Percentiles rank a stretch among this genome's conserved stretches.
Conservation (phyloP, 495 filamentous ascomycete species). For the Podospora comata region DNA sequence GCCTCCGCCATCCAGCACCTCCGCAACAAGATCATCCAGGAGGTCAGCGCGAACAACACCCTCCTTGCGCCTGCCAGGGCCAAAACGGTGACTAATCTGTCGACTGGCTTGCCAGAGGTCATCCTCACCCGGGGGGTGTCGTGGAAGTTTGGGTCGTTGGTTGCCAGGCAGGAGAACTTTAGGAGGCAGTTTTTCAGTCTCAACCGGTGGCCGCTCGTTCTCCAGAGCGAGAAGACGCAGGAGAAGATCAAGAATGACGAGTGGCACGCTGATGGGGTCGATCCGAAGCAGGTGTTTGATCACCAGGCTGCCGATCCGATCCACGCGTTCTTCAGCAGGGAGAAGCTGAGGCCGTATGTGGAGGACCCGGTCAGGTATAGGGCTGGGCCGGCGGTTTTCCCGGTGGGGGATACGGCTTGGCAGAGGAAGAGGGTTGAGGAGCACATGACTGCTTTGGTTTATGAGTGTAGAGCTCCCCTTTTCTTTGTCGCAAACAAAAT, state of each 20-base stretch:
- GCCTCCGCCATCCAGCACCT: not conserved
- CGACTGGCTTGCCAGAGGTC: not conserved
- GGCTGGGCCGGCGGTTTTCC: slow-evolving; percentile 23
- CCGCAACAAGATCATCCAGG: slow-evolving; percentile 25
- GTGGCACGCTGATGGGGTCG: slow-evolving; percentile 13
- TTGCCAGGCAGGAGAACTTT: not conserved
- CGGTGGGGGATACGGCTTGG: slow-evolving; percentile 27
- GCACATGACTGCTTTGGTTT: slow-evolving; percentile 15
- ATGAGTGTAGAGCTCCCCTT: slow-evolving; percentile 16
- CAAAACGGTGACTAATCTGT: not conserved
- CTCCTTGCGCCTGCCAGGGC: slow-evolving; percentile 27
- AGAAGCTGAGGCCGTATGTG: slow-evolving; percentile 22
- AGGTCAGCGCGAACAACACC: slow-evolving; percentile 25
- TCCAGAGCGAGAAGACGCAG: slow-evolving; percentile 11
- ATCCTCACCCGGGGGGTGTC: slow-evolving; percentile 18
- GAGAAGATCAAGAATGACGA: not conserved
- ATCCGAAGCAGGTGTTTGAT: slow-evolving; percentile 21
- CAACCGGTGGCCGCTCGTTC: slow-evolving; percentile 28
- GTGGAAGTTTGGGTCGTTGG: slow-evolving; percentile 27
- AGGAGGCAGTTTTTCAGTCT: slow-evolving; percentile 23
- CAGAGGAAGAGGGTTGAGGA: slow-evolving; percentile 23
- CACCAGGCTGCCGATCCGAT: slow-evolving; percentile 17
- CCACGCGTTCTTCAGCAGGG: slow-evolving; percentile 16
- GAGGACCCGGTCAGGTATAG: slow-evolving; percentile 20
- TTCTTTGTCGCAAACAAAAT: not conserved